Evolutionary conservation across 345 rosid species (phyloP).

Genomic region (Aurinia saxatilis): DNA sequence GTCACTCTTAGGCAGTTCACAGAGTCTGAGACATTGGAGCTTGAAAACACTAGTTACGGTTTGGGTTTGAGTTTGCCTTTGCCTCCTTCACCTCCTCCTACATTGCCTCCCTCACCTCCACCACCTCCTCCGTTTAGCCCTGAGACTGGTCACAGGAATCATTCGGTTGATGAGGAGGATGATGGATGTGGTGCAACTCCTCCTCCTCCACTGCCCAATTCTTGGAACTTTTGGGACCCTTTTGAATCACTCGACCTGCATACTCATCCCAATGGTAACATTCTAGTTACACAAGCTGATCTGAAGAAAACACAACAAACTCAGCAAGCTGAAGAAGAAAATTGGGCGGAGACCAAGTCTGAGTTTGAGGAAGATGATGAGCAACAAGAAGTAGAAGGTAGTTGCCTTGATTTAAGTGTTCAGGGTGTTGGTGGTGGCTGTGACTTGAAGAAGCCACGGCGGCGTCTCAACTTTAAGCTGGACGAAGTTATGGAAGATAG

Average conservation of each 20-base stretch:
- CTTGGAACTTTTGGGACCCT: constrained; percentile 55
- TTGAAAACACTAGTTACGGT: constrained; percentile 43
- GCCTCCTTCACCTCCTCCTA: constrained; percentile 44
- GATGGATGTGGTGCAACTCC: constrained; percentile 33
- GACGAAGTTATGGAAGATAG: constrained; percentile 42
- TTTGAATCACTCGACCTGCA: constrained; percentile 29
- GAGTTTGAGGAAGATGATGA: constrained; percentile 62
- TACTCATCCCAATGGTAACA: constrained; percentile 25
- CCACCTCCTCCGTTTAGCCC: constrained; percentile 62
- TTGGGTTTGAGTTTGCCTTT: constrained; percentile 42
- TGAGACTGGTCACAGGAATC: constrained; percentile 28
- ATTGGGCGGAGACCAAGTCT: constrained; percentile 62
- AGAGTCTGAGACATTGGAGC: constrained; percentile 70
- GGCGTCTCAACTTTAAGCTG: constrained; percentile 32
- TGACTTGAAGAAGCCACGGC: constrained; percentile 18
- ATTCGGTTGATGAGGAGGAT: constrained; percentile 22
- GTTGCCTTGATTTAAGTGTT: constrained; percentile 10
- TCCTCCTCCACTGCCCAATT: constrained; percentile 35
- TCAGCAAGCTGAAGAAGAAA: constrained; percentile 48
- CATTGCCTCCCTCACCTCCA: constrained; percentile 76
- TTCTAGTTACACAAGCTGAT: constrained; percentile 22
- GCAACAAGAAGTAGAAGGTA: constrained; percentile 32
- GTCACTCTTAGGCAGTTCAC: constrained; percentile 89
- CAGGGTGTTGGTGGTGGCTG: constrained; percentile 20
- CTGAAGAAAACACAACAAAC: constrained; percentile 24